Conservation (phyloP, 306 rosid genomes). For the Fragaria ananassa region DNA sequence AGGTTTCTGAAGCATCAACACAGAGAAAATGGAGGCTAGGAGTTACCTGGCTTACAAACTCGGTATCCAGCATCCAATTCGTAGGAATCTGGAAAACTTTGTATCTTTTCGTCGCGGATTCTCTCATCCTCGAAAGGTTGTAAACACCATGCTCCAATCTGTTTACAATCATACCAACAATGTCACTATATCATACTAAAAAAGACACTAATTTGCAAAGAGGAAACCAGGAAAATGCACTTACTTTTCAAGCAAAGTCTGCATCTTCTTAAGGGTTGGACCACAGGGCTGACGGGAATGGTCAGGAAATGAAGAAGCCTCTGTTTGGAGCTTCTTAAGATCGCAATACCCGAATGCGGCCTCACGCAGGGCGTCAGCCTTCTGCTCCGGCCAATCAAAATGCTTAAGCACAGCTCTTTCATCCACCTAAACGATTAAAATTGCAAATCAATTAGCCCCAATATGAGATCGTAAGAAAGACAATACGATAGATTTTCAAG, state of each 20-base stretch:
- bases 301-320: constrained; percentile 74
- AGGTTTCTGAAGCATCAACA: background rate
- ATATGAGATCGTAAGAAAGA: background rate
- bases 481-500: background rate
- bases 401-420: constrained; percentile 99
- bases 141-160: constrained; percentile 93
- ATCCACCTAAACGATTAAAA: constrained; percentile 52
- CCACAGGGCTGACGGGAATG: constrained; percentile 80
- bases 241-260: constrained; percentile 85
- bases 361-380: constrained; percentile 92
- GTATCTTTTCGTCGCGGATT: constrained; percentile 75
- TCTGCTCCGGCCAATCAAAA: constrained; percentile 96
- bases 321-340: constrained; percentile 82
- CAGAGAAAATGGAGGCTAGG: constrained; percentile 7
- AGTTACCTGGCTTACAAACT: constrained; percentile 76
- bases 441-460: background rate
- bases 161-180: constrained; percentile 13
- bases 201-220: background rate
- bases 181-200: background rate
- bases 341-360: constrained; percentile 94
- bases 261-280: constrained; percentile 90
- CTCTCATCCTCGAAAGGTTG: constrained; percentile 84
- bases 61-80: constrained; percentile 92
- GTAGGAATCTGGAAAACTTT: constrained; percentile 77
- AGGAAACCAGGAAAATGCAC: background rate